Evolutionary conservation across 1,139 yeast genomes (phyloP), one percentile per base, ranked within the genome.

Genomic region (Pichia cactophila): DNA sequence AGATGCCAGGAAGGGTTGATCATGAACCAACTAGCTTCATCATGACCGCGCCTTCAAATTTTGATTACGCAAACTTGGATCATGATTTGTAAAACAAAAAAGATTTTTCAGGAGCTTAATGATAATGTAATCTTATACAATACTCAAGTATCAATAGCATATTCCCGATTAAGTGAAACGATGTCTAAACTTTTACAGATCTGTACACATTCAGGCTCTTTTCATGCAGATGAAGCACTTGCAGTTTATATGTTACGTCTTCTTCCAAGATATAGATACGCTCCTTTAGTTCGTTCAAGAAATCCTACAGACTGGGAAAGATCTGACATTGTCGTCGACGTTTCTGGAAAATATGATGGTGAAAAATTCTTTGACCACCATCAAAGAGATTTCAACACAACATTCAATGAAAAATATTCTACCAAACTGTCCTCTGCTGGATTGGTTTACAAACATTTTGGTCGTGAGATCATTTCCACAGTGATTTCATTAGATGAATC

Each of bases 201-300:
- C 54, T 90, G 96, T 61, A 90, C 97, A 16, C 97, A 89, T 64
- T 86, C 94, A 43, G 98, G 98, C 9, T 78, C 90, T 0, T 92
- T 92, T 74, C 98, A 92, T 63, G 97, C 98, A 23, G 98, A 92
- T 68, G 98, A 92, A 67, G 83, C 96, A n/a, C 75, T 94, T 53
- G 98, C 97, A 2, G 96, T 90, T 3, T 90, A 77, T 67, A 81
- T 92, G 85, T 72, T 92, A 52, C 80, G 77, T 60, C 71, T 80
- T 31, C 72, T 92, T 47, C 95, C 96, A 4, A 74, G 78, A 63
- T 92, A 68, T 67, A 64, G 77, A 50, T 74, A 80, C 52, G 83
- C 95, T 14, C 74, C 73, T 49, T 73, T 92, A 35, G 77, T 87
- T 26, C 81, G 98, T 65, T 85, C 96, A 5, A 79, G 98, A 70